phyloP scores from a whole-genome alignment of 805 yeast genomes.

The Nadsonia fulvescens region DNA sequence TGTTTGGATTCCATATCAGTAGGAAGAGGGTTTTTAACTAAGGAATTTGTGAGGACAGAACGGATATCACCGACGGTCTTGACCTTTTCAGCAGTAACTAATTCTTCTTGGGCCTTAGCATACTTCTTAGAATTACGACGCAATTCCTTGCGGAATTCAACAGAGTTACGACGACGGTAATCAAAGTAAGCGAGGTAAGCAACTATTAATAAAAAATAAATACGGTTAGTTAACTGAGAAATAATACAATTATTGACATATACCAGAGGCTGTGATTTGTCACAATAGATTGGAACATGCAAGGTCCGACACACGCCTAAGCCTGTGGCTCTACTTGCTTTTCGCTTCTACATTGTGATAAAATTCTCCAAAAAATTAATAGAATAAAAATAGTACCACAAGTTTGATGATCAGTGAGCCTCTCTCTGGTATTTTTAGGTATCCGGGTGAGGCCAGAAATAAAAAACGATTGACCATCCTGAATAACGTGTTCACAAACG shows the following conservation, averaged over 20 bases:
- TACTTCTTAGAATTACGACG: conserved; percentile 46
- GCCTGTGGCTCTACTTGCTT: too few relatives aligned
- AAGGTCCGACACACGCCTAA: conserved; percentile 1
- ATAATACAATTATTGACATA: background rate
- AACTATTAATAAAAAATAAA: conserved; percentile 12
- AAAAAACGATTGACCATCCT: too few relatives aligned
- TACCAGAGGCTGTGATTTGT: background rate
- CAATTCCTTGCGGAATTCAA: conserved; percentile 65
- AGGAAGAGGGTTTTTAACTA: conserved; percentile 62
- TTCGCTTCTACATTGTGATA: too few relatives aligned
- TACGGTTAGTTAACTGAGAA: conserved; percentile 1
- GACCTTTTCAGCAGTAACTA: conserved; percentile 39
- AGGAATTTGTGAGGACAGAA: conserved; percentile 41
- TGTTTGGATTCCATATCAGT: conserved; percentile 51
- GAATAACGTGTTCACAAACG: too few relatives aligned
- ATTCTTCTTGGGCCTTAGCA: conserved; percentile 35
- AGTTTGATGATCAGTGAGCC: too few relatives aligned
- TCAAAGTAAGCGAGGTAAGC: conserved; percentile 77
- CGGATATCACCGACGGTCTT: conserved; percentile 39
- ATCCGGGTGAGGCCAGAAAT: too few relatives aligned
- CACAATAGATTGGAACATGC: background rate
- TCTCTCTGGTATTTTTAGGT: too few relatives aligned
- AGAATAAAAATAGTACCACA: too few relatives aligned
- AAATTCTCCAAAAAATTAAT: too few relatives aligned
- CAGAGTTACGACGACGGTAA: conserved; percentile 68